Evolutionary conservation across 148 eudicot genomes (phyloP), one percentile per base, ranked within the genome.

Genomic region (Rhododendron williamsianum): DNA sequence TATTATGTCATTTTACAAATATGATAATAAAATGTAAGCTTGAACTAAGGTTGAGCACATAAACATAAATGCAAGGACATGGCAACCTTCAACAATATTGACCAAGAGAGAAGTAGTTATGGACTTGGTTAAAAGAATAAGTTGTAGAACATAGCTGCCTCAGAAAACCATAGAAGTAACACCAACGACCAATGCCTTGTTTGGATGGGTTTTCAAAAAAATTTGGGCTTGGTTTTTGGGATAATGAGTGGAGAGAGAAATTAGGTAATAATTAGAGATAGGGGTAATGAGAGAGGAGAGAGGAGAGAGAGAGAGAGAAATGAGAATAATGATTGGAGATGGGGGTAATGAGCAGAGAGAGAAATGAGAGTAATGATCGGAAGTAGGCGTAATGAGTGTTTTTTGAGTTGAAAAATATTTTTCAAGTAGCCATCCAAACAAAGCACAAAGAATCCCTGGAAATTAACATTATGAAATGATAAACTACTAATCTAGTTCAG

Each of bases 1-100:
- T 30, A 52, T 51, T 43, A 43, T 48, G 67, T 82, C 86, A 81
- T 80, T 78, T 78, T 33, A 74, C 76, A 73, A 1, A 18, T 30
- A 58, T 67, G 11, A 43, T 1, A 25, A 7, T 9, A 83, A 25
- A 71, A 33, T 30, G 36, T 13, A 30, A 0, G 1, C 19, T 33
- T 71, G 76, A 33, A 71, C 41, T 4, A 71, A 30, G 41, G 4
- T 71, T 71, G 9, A 71, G 38, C 41, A 12, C 76, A 71, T 12
- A 71, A 27, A 71, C 76, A 30, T 71, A 33, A 71, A 33, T 33
- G 38, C 76, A 71, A 27, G 35, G 33, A 25, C 30, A 67, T 67
- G 73, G 33, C 13, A 33, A 30, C 38, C 38, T 71, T 12, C 76
- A 71, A 33, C 21, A 13, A 33, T 13, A 8, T 30, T 71, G 41